Conservation (phyloP, 2,329 filamentous ascomycete genomes). For the Penicillium sp. region DNA sequence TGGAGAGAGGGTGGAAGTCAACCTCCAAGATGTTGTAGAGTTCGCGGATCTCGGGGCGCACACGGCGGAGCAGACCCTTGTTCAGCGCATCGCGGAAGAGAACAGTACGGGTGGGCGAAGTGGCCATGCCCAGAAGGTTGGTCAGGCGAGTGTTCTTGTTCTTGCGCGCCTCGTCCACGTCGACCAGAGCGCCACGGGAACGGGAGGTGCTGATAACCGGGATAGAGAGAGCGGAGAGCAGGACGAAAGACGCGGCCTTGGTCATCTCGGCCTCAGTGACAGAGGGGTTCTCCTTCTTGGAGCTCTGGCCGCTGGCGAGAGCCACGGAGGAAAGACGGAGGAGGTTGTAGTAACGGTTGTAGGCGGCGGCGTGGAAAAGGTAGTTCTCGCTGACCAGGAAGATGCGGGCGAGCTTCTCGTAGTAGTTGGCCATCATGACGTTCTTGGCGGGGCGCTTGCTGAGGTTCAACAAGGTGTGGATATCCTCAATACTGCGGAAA, state of each 20-base stretch:
- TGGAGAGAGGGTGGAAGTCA: constrained; percentile 97
- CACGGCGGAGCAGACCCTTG: constrained; percentile 90
- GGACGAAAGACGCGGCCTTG: constrained; percentile 90
- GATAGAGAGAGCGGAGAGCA: constrained; percentile 92
- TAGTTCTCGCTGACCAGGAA: constrained; percentile 99
- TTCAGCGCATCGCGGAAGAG: constrained; percentile 95
- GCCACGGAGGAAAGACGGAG: constrained; percentile 84
- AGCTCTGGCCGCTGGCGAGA: constrained; percentile 77
- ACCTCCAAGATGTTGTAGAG: constrained; percentile 99
- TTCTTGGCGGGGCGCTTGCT: constrained; percentile 99
- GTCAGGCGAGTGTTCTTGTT: constrained; percentile 98
- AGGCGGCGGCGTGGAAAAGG: constrained; percentile 96
- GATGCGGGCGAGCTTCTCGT: constrained; percentile 97
- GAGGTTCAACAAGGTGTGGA: constrained; percentile 92
- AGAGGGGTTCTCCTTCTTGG: constrained; percentile 91
- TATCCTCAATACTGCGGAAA: constrained; percentile 98
- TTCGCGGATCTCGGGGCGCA: constrained; percentile 88
- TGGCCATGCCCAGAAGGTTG: constrained; percentile 88
- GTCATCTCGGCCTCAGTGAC: constrained; percentile 86
- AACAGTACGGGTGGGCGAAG: constrained; percentile 79
- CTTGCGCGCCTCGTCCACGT: constrained; percentile 94
- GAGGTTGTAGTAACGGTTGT: constrained; percentile 95
- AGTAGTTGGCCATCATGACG: constrained; percentile 99
- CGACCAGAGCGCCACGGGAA: constrained; percentile 90
- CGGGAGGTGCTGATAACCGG: constrained; percentile 98